Evolutionary conservation across 208 protist species (phyloP).

Genomic region (Endotrypanum monterogeii): DNA sequence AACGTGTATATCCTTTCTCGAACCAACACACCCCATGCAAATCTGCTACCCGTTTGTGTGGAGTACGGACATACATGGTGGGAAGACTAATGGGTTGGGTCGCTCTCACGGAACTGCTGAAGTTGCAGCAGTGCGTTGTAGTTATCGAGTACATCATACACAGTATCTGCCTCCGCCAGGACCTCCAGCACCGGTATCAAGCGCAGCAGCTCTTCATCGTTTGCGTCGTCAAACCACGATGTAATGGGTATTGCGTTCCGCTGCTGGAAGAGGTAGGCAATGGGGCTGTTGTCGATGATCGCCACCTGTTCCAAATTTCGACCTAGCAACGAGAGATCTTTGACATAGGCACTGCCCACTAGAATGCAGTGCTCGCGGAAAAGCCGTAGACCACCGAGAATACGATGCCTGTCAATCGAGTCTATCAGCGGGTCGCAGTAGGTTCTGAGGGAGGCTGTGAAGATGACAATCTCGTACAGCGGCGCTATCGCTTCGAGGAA

Average conservation of each 20-base stretch:
- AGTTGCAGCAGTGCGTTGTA: constrained; percentile 81
- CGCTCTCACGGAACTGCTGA: constrained; percentile 42
- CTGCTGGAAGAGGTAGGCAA: constrained; percentile 90
- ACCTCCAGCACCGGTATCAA: constrained; percentile 80
- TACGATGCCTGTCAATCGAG: constrained; percentile 57
- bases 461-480: constrained; percentile 88
- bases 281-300: constrained; percentile 93
- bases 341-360: constrained; percentile 80
- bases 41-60: not conserved
- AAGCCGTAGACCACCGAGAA: constrained; percentile 67
- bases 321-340: constrained; percentile 87
- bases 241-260: constrained; percentile 90
- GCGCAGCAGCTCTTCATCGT: constrained; percentile 65
- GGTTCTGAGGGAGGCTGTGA: constrained; percentile 82
- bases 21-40: not conserved
- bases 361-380: constrained; percentile 89
- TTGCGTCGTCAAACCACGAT: constrained; percentile 87
- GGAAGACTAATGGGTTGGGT: not conserved
- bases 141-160: constrained; percentile 85
- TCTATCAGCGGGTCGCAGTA: constrained; percentile 89
- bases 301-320: constrained; percentile 66
- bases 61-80: not conserved
- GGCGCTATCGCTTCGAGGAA: constrained; percentile 73
- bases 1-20: not conserved
- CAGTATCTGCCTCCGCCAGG: constrained; percentile 62